These are phyloP conservation scores for Cichorium intybus DNA, from an alignment of 140 eudicot genomes.

Conservation along the genomic window DNA sequence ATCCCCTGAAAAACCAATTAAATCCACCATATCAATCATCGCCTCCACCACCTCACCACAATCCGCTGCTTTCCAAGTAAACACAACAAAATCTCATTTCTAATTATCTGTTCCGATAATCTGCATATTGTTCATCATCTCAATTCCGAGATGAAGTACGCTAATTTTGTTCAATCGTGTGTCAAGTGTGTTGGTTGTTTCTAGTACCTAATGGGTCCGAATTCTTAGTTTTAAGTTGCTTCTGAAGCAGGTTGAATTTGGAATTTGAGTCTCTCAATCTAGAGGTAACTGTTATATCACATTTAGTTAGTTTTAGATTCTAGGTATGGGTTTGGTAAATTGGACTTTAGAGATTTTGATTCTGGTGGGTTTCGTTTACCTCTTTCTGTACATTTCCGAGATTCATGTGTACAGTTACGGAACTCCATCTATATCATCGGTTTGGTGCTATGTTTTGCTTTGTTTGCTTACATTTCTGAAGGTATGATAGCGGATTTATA, in stretches of 20 bases:
- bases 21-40: slow-evolving; percentile 13
- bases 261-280: not conserved
- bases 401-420: not conserved
- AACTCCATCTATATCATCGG: not conserved
- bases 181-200: not conserved
- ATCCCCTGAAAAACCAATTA: slow-evolving; percentile 17
- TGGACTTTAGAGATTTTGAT: slow-evolving; percentile 1
- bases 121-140: not conserved
- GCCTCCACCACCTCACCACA: slow-evolving; percentile 18
- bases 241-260: slow-evolving; percentile 8
- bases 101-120: slow-evolving; percentile 10
- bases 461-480: not conserved
- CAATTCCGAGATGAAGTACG: not conserved
- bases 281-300: slow-evolving; percentile 3
- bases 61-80: slow-evolving; percentile 13
- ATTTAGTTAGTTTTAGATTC: slow-evolving; percentile 4
- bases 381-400: not conserved
- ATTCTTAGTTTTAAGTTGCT: not conserved
- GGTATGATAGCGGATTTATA: not conserved
- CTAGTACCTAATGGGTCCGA: not conserved
- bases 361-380: not conserved
- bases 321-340: not conserved
- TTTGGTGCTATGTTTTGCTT: not conserved
- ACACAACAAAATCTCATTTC: slow-evolving; percentile 1
- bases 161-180: not conserved